phyloP scores from a whole-genome alignment of 345 rosid species.

The Salix brachista region DNA sequence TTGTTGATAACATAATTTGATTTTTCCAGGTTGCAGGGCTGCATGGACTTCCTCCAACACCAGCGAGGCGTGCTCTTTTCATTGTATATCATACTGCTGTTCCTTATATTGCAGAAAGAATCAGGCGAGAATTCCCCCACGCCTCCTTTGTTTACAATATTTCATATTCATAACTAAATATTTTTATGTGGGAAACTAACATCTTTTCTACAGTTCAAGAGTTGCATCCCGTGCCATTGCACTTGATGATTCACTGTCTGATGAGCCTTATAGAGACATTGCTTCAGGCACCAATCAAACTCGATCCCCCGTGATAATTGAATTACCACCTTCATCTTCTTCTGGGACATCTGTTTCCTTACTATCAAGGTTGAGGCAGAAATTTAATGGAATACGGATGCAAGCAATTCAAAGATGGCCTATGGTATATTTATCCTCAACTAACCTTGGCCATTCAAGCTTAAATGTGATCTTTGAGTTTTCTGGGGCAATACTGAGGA shows the following conservation, averaged over 20 bases:
- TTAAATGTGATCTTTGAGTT: not conserved
- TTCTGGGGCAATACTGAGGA: not conserved
- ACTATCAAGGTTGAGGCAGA: constrained; percentile 49
- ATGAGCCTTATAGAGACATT: constrained; percentile 35
- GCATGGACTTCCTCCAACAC: constrained; percentile 84
- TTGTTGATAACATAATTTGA: not conserved
- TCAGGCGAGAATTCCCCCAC: constrained; percentile 44
- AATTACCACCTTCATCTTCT: constrained; percentile 38
- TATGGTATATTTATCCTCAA: constrained; percentile 37
- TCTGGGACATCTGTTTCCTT: constrained; percentile 43
- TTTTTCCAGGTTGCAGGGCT: constrained; percentile 66
- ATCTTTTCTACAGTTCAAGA: constrained; percentile 51
- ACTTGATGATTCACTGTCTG: constrained; percentile 55
- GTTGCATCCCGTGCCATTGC: constrained; percentile 61
- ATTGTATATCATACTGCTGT: constrained; percentile 73
- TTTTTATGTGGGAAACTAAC: not conserved
- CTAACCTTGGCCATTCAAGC: not conserved
- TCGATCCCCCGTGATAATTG: constrained; percentile 30
- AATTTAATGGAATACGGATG: constrained; percentile 44
- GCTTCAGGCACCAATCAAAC: constrained; percentile 27
- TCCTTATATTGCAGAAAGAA: constrained; percentile 83
- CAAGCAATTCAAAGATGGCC: constrained; percentile 73
- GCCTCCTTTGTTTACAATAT: not conserved
- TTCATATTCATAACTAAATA: not conserved
- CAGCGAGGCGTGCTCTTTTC: constrained; percentile 86